Evolutionary conservation across 257 asterid genomes (phyloP), one percentile per base, ranked within the genome.

Genomic region (Ophiorrhiza pumila): DNA sequence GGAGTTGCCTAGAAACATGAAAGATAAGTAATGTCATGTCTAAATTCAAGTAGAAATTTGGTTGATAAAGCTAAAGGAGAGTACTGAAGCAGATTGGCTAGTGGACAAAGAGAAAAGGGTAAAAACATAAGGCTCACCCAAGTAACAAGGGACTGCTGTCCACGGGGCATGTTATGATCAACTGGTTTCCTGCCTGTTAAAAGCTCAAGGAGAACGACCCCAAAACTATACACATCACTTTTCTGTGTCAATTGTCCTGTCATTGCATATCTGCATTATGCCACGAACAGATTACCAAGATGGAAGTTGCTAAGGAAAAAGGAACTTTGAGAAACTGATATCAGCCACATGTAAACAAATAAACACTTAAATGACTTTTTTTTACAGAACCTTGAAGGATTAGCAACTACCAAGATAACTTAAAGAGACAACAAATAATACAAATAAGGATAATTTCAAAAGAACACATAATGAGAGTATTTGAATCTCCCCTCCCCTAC

Each of bases 141-240:
- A 74, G 97, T 91, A 76, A 91, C 96, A 55, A 91, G 96, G 69
- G 91, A 85, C 86, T 91, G 97, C 81, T 91, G 97, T 41, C 97
- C 97, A 49, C 97, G 93, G 46, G 97, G 97, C 97, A 91, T 91
- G 8, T 92, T 91, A 76, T 91, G 97, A 83, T 91, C 97, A 67
- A 91, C 97, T 55, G 97, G 97, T 82, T 91, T 91, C 81, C 97
- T 86, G 71, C 97, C 97, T 18, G 97, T 91, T 77, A 91, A 82
- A 80, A 91, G 93, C 86, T 91, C 97, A 59, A 91, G 97, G 45
- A 91, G 83, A 79, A 89, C 97, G 69, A 91, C 97, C 53, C 97
- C 97, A 74, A 91, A 91, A 82, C 97, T 91, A 80, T 91, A 91
- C 62, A 91, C 97, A 41, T 91, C 97, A 50, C 97, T 91, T 87